phyloP scores from a whole-genome alignment of 2,329 filamentous ascomycete species.

The Hysterium pulicare region DNA sequence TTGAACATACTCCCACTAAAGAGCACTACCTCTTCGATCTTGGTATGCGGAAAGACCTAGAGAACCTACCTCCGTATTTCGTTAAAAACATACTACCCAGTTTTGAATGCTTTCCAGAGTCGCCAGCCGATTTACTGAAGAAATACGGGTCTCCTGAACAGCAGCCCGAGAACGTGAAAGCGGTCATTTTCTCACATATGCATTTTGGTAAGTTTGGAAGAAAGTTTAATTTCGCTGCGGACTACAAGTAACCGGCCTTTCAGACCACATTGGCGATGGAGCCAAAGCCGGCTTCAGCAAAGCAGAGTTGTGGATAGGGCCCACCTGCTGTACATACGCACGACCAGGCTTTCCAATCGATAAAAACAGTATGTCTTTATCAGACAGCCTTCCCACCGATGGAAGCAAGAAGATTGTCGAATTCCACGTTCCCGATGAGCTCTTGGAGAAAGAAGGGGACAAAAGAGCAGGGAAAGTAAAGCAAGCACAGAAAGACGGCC shows the following conservation, averaged over 20 bases:
- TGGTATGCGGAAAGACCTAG: slow-evolving; percentile 48
- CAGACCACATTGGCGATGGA: slow-evolving; percentile 27
- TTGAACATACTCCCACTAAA: slow-evolving; percentile 25
- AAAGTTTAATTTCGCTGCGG: no score
- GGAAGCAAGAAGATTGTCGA: slow-evolving; percentile 44
- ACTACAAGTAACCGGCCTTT: background rate
- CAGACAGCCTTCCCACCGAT: slow-evolving; percentile 41
- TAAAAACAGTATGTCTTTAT: slow-evolving; percentile 28
- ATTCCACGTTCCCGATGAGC: slow-evolving; percentile 26
- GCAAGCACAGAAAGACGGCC: slow-evolving; percentile 17
- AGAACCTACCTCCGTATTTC: slow-evolving; percentile 38
- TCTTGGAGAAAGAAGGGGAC: slow-evolving; percentile 18
- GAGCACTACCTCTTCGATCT: slow-evolving; percentile 52
- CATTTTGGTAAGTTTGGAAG: slow-evolving; percentile 42
- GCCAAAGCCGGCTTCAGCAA: slow-evolving; percentile 31
- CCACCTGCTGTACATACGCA: slow-evolving; percentile 29
- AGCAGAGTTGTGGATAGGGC: slow-evolving; percentile 41
- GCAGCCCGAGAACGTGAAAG: slow-evolving; percentile 39
- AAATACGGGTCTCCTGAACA: slow-evolving; percentile 23
- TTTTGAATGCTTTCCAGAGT: slow-evolving; percentile 34
- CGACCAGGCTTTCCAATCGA: slow-evolving; percentile 27
- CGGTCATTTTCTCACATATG: slow-evolving; percentile 38
- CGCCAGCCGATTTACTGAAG: slow-evolving; percentile 25
- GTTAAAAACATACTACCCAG: slow-evolving; percentile 40
- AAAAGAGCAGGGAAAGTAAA: slow-evolving; percentile 23